These are phyloP conservation scores for Daldinia eschscholtzii DNA, from an alignment of 2,329 filamentous ascomycete genomes.

Conservation along the genomic window DNA sequence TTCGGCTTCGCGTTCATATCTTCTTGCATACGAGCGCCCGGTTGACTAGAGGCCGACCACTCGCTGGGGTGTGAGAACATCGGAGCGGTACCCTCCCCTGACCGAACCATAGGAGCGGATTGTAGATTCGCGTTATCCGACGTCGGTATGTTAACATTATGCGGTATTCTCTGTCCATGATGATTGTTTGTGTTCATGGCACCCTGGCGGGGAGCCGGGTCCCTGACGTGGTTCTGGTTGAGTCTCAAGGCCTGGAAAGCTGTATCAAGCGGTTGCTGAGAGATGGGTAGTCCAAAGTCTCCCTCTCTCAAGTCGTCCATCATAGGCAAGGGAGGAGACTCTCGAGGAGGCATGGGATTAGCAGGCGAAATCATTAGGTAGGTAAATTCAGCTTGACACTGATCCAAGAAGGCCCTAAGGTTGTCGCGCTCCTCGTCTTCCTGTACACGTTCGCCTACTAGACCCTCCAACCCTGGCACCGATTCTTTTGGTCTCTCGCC, in stretches of 20 bases:
- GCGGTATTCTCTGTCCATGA: constrained; percentile 67
- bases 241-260: constrained; percentile 54
- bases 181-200: constrained; percentile 68
- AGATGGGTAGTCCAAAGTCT: constrained; percentile 62
- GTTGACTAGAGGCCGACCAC: constrained; percentile 47
- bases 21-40: constrained; percentile 46
- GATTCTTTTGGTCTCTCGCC: constrained; percentile 57
- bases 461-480: constrained; percentile 59
- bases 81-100: constrained; percentile 62
- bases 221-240: constrained; percentile 70
- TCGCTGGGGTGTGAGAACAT: constrained; percentile 54
- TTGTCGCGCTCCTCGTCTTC: constrained; percentile 61
- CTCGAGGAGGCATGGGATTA: constrained; percentile 74
- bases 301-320: constrained; percentile 71
- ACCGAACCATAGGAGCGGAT: constrained; percentile 65
- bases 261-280: constrained; percentile 58
- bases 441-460: constrained; percentile 48
- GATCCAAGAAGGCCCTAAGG: constrained; percentile 72
- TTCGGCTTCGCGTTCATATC: constrained; percentile 50
- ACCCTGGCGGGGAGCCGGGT: constrained; percentile 63
- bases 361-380: constrained; percentile 77
- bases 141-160: constrained; percentile 49
- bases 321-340: constrained; percentile 69
- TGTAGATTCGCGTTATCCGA: constrained; percentile 58
- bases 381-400: constrained; percentile 74